Evolutionary conservation across 192 early-diverging fungal genomes (phyloP).

Genomic region (Linderina pennispora): DNA sequence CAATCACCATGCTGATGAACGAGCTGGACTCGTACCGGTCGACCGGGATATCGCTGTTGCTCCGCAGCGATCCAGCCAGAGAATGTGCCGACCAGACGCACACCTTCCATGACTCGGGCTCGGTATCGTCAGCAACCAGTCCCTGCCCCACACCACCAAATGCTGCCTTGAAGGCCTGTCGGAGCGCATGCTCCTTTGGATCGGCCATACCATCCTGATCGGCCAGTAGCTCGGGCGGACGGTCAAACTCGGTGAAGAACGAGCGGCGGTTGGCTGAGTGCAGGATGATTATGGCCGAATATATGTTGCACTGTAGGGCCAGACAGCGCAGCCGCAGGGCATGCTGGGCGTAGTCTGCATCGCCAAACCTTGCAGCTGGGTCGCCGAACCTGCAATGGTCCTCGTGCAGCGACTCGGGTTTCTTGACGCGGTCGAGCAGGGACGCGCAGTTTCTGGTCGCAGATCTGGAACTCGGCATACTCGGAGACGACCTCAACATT

Average conservation of each 20-base stretch:
- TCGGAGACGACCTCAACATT: too few species aligned
- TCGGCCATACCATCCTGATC: background rate
- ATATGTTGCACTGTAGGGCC: conserved; percentile 13
- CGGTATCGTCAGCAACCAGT: background rate
- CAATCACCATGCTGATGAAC: background rate
- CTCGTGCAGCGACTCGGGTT: too few species aligned
- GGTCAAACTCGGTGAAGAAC: conserved; percentile 12
- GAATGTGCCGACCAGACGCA: background rate
- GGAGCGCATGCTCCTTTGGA: background rate
- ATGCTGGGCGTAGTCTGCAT: conserved; percentile 5
- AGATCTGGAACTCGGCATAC: too few species aligned
- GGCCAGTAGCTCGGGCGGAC: background rate
- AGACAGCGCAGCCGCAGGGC: conserved; percentile 24
- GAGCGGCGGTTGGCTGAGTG: conserved; percentile 33
- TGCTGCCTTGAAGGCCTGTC: background rate
- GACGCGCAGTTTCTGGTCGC: too few species aligned
- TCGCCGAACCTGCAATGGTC: too few species aligned
- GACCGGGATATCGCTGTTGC: background rate
- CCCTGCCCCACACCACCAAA: background rate
- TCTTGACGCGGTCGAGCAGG: too few species aligned
- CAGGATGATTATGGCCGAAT: conserved; percentile 9
- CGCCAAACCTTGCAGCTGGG: too few species aligned
- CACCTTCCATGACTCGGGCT: background rate
- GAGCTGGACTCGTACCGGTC: background rate
- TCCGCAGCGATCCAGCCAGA: background rate